Evolutionary conservation across 768 basidiomycete genomes (phyloP).

Genomic region (Hygrophorus pudorinus): DNA sequence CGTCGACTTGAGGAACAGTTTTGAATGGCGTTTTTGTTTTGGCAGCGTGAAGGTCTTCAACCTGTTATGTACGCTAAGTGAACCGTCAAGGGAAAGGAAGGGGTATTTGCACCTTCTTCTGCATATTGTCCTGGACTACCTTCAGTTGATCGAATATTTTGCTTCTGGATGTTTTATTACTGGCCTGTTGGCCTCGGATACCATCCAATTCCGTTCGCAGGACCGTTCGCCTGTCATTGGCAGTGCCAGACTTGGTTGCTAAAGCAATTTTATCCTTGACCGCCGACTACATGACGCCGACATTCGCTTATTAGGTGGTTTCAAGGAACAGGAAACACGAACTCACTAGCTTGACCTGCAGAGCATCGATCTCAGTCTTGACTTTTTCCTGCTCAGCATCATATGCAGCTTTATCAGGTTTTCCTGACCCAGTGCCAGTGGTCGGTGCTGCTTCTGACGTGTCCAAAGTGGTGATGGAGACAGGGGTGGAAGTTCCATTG

Average conservation of each 20-base stretch:
- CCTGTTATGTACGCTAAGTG: constrained; percentile 28
- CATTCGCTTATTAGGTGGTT: neutral
- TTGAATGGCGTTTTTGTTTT: constrained; percentile 74
- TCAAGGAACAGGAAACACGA: constrained; percentile 5
- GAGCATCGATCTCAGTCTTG: constrained; percentile 72
- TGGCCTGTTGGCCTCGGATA: constrained; percentile 72
- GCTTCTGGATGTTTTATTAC: constrained; percentile 55
- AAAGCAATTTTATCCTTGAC: constrained; percentile 70
- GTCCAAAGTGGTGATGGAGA: constrained; percentile 31
- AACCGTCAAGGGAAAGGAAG: constrained; percentile 1
- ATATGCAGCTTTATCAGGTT: constrained; percentile 79
- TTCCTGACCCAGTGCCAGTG: constrained; percentile 32
- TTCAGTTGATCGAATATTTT: constrained; percentile 78
- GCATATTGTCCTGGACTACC: constrained; percentile 61
- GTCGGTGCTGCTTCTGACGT: constrained; percentile 27
- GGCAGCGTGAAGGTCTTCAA: constrained; percentile 78
- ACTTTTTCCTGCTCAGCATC: constrained; percentile 79
- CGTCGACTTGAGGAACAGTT: constrained; percentile 77
- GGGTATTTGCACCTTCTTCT: constrained; percentile 57
- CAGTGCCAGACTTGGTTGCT: constrained; percentile 47
- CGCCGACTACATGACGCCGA: constrained; percentile 34
- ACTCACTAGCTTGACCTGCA: constrained; percentile 76
- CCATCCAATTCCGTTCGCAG: constrained; percentile 76
- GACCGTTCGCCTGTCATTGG: constrained; percentile 59
- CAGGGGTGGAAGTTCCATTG: constrained; percentile 40